Base-by-base conservation (phyloP, 2,329 filamentous ascomycete genomes). In the Cladosporium colombiae region DNA sequence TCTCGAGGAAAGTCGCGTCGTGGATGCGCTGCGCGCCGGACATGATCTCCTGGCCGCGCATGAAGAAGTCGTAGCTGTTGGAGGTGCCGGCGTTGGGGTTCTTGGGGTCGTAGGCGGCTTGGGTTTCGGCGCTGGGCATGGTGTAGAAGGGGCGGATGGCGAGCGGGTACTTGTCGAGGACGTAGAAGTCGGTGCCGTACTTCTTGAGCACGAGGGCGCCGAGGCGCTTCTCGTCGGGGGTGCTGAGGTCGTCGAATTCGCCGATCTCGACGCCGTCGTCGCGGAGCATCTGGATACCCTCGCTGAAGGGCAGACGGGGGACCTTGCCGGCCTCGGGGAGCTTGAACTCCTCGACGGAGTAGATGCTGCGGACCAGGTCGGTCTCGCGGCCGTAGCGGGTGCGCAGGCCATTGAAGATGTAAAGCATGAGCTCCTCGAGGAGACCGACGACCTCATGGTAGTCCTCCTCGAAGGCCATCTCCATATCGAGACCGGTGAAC, bases 81-180 rank as follows among this genome's bases (percentile, higher is more conserved):
- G 84, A 81, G 72, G 81, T 81, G 78, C 88, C 88, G 57, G 84
- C 80, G 69, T 82, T 82, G 37, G 75, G 75, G 56, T 75, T 65
- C 78, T 83, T 71, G 7, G 79, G 73, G 70, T 79, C 75, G 46
- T 80, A 78, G 37, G 76, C 68, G 31, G 72, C 73, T 64, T 86
- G 83, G 72, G 91, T 86, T 52, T 85, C 81, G 2, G 87, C 86
- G 74, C 91, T 91, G 63, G 91, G 88, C 82, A 94, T 92, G 68
- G 94, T 93, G 80, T 97, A 98, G 80, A 97, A 97, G 5, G 94
- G 94, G 33, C 95, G 88, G 23, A 95, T 91, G 44, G 84, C 83
- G 78, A 95, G 88, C 53, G 95, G 95, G 84, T 97, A 99, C 81
- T 98, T 95, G 83, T 98, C 94, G 68, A 99, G 86, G 25, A 96